Evolutionary conservation across 78 protist species (phyloP).

Genomic region (Polysphondylium violaceum): DNA sequence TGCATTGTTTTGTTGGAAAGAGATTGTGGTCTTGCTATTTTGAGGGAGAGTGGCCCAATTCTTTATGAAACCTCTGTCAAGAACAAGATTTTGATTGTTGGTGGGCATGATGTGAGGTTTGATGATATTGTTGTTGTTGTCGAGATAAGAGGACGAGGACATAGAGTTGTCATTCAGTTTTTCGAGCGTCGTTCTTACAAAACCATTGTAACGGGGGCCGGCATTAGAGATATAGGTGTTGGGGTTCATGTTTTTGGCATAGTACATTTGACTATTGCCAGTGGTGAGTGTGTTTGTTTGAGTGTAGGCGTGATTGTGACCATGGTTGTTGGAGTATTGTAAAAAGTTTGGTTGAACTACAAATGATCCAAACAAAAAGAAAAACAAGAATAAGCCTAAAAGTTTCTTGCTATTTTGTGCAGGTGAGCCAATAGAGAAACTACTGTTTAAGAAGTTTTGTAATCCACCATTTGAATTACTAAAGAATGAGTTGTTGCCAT

Average conservation of each 20-base stretch:
- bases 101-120: neutral
- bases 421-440: slow-evolving; percentile 10
- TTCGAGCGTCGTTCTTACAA: neutral
- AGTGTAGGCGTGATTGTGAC: neutral
- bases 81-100: slow-evolving; percentile 9
- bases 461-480: too few relatives aligned
- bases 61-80: slow-evolving; percentile 7
- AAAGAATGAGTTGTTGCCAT: neutral
- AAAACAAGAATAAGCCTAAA: slow-evolving; percentile 4
- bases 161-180: too few relatives aligned
- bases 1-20: neutral
- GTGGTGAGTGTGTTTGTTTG: neutral
- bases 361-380: slow-evolving; percentile 1
- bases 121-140: neutral
- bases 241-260: neutral
- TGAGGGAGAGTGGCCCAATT: slow-evolving; percentile 23
- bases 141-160: neutral
- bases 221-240: neutral
- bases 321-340: neutral
- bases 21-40: slow-evolving; percentile 4
- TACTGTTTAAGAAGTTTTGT: neutral
- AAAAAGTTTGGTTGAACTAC: slow-evolving; percentile 3
- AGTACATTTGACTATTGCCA: neutral
- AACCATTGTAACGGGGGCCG: neutral
- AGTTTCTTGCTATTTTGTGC: slow-evolving; percentile 6